Evolutionary conservation across 495 filamentous ascomycete genomes (phyloP).

Genomic region (Endocarpon pusillum): DNA sequence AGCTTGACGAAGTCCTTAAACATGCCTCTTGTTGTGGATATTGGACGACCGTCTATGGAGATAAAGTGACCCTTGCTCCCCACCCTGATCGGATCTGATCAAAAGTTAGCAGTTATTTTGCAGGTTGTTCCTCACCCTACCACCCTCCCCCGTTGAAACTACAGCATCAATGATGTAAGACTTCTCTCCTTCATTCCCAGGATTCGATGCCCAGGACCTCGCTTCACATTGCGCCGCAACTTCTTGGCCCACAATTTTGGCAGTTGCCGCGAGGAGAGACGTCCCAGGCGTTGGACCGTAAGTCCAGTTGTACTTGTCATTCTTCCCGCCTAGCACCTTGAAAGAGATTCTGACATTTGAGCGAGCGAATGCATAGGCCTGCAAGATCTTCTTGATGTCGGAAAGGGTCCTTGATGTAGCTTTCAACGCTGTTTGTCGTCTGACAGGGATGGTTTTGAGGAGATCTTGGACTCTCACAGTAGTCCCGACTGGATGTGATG

Average conservation of each 20-base stretch:
- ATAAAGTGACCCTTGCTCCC: conserved; percentile 55
- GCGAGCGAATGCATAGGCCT: conserved; percentile 60
- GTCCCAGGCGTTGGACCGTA: conserved; percentile 46
- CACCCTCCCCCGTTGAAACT: conserved; percentile 34
- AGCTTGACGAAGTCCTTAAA: conserved; percentile 45
- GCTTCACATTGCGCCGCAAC: conserved; percentile 36
- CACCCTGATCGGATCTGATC: too few relatives aligned
- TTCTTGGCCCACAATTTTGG: conserved; percentile 54
- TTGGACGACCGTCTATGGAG: conserved; percentile 61
- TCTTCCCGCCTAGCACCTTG: conserved; percentile 46
- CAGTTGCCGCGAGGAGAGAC: conserved; percentile 43
- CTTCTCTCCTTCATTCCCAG: conserved; percentile 2
- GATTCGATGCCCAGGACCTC: conserved; percentile 15
- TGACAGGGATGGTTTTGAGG: conserved; percentile 56
- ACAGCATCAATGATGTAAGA: conserved; percentile 37
- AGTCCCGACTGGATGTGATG: conserved; percentile 60
- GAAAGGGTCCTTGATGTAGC: conserved; percentile 40
- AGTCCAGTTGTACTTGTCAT: conserved; percentile 45
- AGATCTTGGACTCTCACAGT: conserved; percentile 53
- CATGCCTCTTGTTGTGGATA: conserved; percentile 45
- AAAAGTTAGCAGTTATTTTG: too few relatives aligned
- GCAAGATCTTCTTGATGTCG: conserved; percentile 49
- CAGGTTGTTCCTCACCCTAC: conserved; percentile 12
- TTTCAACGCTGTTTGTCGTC: conserved; percentile 48
- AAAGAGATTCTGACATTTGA: conserved; percentile 46